A percentile compares a stretch with the other conserved stretches of the same genome.
Evolutionary conservation across 1,284 basidiomycete species (phyloP).

Genomic region (Irpex sp.): DNA sequence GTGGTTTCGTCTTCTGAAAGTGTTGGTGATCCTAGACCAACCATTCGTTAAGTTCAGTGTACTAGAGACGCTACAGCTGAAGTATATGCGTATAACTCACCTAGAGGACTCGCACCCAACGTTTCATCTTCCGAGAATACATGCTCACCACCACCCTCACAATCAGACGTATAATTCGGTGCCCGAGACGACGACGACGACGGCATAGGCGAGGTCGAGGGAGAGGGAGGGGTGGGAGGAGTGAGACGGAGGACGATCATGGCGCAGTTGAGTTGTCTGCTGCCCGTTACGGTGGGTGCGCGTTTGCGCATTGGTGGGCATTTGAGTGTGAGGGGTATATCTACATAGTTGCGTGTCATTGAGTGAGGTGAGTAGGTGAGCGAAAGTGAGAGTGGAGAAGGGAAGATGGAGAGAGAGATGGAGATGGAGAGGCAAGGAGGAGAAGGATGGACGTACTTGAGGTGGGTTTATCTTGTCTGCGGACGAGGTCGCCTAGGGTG

Average conservation of each 20-base stretch:
- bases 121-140: not conserved
- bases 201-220: no score
- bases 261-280: slow-evolving; percentile 20
- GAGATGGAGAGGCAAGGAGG: no score
- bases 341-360: no score
- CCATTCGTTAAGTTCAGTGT: no score
- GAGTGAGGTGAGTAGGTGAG: no score
- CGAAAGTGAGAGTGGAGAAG: no score
- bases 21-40: no score
- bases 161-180: slow-evolving; percentile 5
- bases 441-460: slow-evolving; percentile 6
- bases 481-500: slow-evolving; percentile 45
- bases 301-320: slow-evolving; percentile 26
- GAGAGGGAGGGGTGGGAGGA: not conserved
- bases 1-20: not conserved
- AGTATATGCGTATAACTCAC: not conserved
- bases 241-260: slow-evolving; percentile 22
- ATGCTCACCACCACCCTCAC: slow-evolving; percentile 13
- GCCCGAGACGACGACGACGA: slow-evolving; percentile 1
- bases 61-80: no score
- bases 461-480: slow-evolving; percentile 30
- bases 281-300: slow-evolving; percentile 17
- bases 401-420: no score
- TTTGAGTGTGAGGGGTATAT: slow-evolving; percentile 23
- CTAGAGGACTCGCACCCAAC: no score